Evolutionary conservation across 495 filamentous ascomycete genomes (phyloP), one percentile per base, ranked within the genome.

Genomic region (Cryomyces minteri): DNA sequence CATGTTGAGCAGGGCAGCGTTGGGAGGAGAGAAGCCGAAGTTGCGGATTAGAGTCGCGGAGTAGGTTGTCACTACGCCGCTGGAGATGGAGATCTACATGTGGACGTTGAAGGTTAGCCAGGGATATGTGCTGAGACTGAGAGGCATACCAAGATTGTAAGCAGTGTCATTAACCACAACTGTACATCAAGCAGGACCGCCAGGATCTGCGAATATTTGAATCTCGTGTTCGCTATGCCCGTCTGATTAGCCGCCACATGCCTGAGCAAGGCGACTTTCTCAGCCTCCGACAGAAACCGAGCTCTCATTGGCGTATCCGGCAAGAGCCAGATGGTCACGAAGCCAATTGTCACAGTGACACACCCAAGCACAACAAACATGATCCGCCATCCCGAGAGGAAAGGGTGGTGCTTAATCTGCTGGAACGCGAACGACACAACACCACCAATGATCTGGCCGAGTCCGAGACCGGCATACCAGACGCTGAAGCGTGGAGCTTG

Each of bases 391-490:
- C 76, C 72, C 4, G 62, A 55, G 12, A 81, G 62, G 4, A 49
- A 29, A 9, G 55, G 46, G n/a, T 41, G 9, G 40, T 41, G 40
- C 18, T 41, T 41, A 48, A 75, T 70, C 4, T 74, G 59, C 28
- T 65, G 70, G 53, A 79, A 76, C 46, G 70, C 71, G 51, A 76
- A 79, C 6, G 74, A 64, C 10, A 76, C 59, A 1, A 75, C 58
- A 8, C 72, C 70, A 37, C 71, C 71, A 33, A 72, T 65, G 39
- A 76, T 63, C 40, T 76, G 79, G 1, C 73, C 79, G 7, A 70
- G 45, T 0, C 77, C 79, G 32, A 79, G 67, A 5, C 75, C 77
- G 25, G 67, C 68, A 54, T 79, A 83, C 79, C 79, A 83, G 10
- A 75, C 63, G 4, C 69, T 71, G 18, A 79, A 77, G 10, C 79